A percentile compares a stretch with the other conserved stretches of the same genome.
Evolutionary conservation across 2,329 filamentous ascomycete species (phyloP).

Genomic region (Cladobotryum mycophilum): DNA sequence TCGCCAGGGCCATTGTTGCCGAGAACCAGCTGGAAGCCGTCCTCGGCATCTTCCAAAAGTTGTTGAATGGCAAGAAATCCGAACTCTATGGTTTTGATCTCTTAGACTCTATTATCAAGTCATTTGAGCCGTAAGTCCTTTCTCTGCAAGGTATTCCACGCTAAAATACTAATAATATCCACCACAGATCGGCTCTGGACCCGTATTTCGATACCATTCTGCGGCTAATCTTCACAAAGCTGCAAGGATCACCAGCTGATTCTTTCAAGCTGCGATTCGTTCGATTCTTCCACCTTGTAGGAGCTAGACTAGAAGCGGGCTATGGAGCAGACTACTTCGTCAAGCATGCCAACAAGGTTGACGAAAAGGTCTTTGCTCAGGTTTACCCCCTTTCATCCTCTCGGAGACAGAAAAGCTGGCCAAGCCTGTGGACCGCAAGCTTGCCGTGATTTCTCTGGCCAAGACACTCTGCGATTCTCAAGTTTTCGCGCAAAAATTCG

Average conservation of each 20-base stretch:
- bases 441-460: constrained; percentile 85
- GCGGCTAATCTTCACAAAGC: constrained; percentile 71
- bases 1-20: constrained; percentile 63
- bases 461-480: constrained; percentile 85
- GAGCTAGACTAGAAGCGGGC: constrained; percentile 69
- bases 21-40: constrained; percentile 81
- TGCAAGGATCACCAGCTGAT: constrained; percentile 64
- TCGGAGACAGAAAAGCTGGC: constrained; percentile 83
- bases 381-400: constrained; percentile 86
- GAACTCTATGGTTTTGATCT: constrained; percentile 87
- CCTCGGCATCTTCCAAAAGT: constrained; percentile 91
- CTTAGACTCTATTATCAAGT: constrained; percentile 69
- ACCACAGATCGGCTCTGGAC: constrained; percentile 54
- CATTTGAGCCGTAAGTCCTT: constrained; percentile 60
- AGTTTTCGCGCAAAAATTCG: constrained; percentile 73
- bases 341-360: constrained; percentile 72
- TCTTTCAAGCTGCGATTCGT: constrained; percentile 82
- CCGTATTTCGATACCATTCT: constrained; percentile 75
- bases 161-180: constrained; percentile 18
- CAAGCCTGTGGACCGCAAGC: constrained; percentile 84
- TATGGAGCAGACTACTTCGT: constrained; percentile 92
- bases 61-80: constrained; percentile 74
- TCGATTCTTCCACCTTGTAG: constrained; percentile 89
- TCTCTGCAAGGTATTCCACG: background rate
- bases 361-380: constrained; percentile 71